Conservation (phyloP, 495 filamentous ascomycete genomes). For the Talaromyces proteolyticus region DNA sequence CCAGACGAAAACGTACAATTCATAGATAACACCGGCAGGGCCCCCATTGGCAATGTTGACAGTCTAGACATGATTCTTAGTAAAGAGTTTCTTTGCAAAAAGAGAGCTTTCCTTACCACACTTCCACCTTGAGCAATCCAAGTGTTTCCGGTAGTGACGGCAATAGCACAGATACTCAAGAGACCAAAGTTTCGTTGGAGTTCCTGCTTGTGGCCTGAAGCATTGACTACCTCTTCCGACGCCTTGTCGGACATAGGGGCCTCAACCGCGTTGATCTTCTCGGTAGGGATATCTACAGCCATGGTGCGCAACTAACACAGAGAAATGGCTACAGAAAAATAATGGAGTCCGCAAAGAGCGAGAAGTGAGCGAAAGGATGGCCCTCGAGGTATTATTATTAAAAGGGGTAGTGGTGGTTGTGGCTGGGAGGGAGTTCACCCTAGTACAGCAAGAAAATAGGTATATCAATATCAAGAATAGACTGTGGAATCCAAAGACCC, state of each 20-base stretch:
- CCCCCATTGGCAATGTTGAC: conserved; percentile 36
- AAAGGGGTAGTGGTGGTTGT: no score
- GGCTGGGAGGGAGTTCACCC: no score
- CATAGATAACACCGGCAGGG: conserved; percentile 45
- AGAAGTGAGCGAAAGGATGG: neutral
- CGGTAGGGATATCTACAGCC: conserved; percentile 8
- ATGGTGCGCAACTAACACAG: conserved; percentile 5
- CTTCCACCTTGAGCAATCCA: conserved; percentile 56
- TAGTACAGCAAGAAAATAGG: no score
- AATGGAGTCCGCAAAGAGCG: conserved; percentile 1
- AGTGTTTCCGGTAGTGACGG: conserved; percentile 51
- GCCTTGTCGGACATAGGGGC: conserved; percentile 13
- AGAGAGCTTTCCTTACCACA: conserved; percentile 22
- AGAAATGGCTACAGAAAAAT: neutral
- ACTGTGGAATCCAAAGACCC: no score
- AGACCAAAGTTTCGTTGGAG: conserved; percentile 56
- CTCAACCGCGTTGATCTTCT: conserved; percentile 16
- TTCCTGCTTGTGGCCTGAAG: conserved; percentile 52
- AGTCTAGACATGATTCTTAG: neutral
- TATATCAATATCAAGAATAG: no score
- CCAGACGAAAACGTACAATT: no score
- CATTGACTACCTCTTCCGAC: conserved; percentile 38
- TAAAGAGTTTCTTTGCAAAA: neutral
- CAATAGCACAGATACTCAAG: conserved; percentile 49
- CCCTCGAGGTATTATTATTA: no score